phyloP scores from a whole-genome alignment of 768 basidiomycete species.

The Pisolithus sp. region DNA sequence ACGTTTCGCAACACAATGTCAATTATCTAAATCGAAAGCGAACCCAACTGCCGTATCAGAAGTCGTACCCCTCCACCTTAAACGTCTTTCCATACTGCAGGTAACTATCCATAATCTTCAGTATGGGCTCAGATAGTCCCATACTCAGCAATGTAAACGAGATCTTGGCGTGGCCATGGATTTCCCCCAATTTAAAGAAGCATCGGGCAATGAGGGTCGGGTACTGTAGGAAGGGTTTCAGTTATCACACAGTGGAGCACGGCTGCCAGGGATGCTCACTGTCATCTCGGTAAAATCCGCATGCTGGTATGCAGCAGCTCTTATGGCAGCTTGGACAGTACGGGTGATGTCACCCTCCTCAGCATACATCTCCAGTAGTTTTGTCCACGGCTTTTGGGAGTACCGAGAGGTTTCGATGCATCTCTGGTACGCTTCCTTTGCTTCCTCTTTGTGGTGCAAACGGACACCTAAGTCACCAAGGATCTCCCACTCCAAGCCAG shows the following conservation, averaged over 20 bases:
- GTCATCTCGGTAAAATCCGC: slow-evolving; percentile 87
- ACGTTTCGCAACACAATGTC: not conserved
- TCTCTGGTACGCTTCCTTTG: slow-evolving; percentile 95
- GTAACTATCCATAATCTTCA: slow-evolving; percentile 91
- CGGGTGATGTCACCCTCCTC: slow-evolving; percentile 93
- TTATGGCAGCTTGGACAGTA: slow-evolving; percentile 85
- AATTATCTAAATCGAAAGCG: not conserved
- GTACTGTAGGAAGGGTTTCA: slow-evolving; percentile 44
- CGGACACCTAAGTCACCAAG: slow-evolving; percentile 89
- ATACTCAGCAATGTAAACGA: slow-evolving; percentile 89
- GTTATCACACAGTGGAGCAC: not conserved
- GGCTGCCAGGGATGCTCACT: slow-evolving; percentile 39
- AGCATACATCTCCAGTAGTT: slow-evolving; percentile 93
- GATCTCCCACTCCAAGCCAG: slow-evolving; percentile 97
- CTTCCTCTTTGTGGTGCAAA: slow-evolving; percentile 97
- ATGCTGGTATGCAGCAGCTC: slow-evolving; percentile 88
- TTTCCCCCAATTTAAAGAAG: slow-evolving; percentile 89
- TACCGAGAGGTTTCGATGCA: slow-evolving; percentile 85
- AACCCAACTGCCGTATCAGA: slow-evolving; percentile 32
- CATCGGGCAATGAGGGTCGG: slow-evolving; percentile 86
- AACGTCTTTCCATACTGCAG: slow-evolving; percentile 83
- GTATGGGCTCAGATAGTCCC: slow-evolving; percentile 83
- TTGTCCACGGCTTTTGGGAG: slow-evolving; percentile 87
- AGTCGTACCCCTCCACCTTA: slow-evolving; percentile 83
- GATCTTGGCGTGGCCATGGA: slow-evolving; percentile 92